These are phyloP conservation scores for Candida buenavistaensis DNA, from an alignment of 1,139 yeast genomes.

Conservation along the genomic window DNA sequence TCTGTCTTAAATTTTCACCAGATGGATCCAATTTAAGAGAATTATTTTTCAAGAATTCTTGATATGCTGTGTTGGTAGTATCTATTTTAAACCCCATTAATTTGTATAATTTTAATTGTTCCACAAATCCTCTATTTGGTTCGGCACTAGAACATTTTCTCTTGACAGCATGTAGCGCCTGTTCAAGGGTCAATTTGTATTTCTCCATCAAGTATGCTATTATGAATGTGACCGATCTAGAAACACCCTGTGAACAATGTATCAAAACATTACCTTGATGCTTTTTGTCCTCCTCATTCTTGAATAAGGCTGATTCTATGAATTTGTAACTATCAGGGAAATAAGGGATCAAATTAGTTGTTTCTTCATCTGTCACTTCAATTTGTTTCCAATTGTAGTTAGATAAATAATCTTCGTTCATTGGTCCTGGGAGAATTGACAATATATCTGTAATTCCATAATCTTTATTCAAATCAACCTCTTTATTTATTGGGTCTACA, in stretches of 20 bases:
- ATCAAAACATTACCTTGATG: slow-evolving; percentile 53
- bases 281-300: slow-evolving; percentile 33
- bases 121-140: slow-evolving; percentile 78
- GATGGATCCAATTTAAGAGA: slow-evolving; percentile 29
- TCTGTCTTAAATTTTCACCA: slow-evolving; percentile 22
- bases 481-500: slow-evolving; percentile 50
- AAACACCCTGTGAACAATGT: slow-evolving; percentile 86
- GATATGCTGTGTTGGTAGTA: slow-evolving; percentile 22
- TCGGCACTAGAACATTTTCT: slow-evolving; percentile 57
- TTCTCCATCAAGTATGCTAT: slow-evolving; percentile 80
- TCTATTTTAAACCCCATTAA: slow-evolving; percentile 32
- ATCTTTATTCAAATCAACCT: slow-evolving; percentile 40
- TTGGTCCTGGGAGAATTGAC: slow-evolving; percentile 64
- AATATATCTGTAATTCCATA: slow-evolving; percentile 66
- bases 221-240: slow-evolving; percentile 73
- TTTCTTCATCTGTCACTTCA: slow-evolving; percentile 65
- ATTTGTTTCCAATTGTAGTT: slow-evolving; percentile 61
- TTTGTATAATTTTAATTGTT: slow-evolving; percentile 66
- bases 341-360: slow-evolving; percentile 61
- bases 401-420: slow-evolving; percentile 50
- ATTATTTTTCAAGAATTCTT: slow-evolving; percentile 26
- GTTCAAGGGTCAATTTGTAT: slow-evolving; percentile 56
- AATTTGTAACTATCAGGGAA: slow-evolving; percentile 63
- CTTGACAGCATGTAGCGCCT: slow-evolving; percentile 71
- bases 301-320: slow-evolving; percentile 62